Evolutionary conservation across 2,329 filamentous ascomycete genomes (phyloP).

Genomic region (Drechslerella dactyloides): DNA sequence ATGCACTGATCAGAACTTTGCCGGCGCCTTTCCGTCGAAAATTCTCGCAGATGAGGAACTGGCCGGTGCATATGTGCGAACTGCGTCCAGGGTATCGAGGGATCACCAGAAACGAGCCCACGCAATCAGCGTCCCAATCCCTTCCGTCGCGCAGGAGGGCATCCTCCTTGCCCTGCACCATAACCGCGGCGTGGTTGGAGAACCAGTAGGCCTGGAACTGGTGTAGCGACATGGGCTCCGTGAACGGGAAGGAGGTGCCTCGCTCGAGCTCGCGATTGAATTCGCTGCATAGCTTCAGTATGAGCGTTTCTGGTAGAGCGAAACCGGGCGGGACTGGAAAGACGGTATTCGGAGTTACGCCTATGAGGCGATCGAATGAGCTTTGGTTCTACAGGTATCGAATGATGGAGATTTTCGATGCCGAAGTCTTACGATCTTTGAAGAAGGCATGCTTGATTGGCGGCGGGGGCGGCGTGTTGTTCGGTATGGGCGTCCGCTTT

Average conservation of each 20-base stretch:
- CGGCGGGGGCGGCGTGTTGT: conserved; percentile 17
- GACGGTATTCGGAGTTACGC: conserved; percentile 69
- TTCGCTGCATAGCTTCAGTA: conserved; percentile 70
- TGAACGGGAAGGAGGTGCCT: conserved; percentile 76
- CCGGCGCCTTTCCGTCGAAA: conserved; percentile 76
- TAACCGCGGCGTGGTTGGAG: conserved; percentile 73
- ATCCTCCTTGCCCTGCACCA: conserved; percentile 70
- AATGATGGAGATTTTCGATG: not conserved
- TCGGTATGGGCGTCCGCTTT: conserved; percentile 44
- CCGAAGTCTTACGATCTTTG: conserved; percentile 41
- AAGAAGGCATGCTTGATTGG: conserved; percentile 47
- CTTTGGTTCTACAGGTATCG: not conserved
- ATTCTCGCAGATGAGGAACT: conserved; percentile 76
- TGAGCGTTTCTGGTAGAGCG: conserved; percentile 68
- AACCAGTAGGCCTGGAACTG: conserved; percentile 75
- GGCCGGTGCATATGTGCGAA: conserved; percentile 79
- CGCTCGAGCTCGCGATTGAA: conserved; percentile 75
- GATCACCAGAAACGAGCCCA: conserved; percentile 56
- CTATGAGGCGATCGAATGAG: conserved; percentile 15
- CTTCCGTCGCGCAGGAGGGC: conserved; percentile 58
- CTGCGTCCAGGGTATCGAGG: conserved; percentile 62
- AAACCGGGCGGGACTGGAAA: conserved; percentile 70
- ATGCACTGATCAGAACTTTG: conserved; percentile 76
- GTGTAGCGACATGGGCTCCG: conserved; percentile 67
- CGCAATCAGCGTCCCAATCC: conserved; percentile 71